Evolutionary conservation across 345 rosid species (phyloP), one percentile per base, ranked within the genome.

Genomic region (Euphorbia lathyris): DNA sequence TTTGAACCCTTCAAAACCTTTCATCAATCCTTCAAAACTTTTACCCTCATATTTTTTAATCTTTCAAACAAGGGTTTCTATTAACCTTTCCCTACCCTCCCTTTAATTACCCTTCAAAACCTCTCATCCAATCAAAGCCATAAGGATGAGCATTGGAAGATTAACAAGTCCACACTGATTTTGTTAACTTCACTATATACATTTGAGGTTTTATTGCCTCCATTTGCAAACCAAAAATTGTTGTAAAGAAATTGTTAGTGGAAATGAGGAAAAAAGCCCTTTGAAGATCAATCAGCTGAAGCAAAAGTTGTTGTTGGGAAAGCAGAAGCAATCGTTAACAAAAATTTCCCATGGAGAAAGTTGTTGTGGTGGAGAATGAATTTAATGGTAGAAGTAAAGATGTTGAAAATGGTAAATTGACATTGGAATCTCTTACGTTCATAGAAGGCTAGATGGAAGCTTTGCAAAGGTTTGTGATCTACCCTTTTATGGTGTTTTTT

Each of bases 191-290:
- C 19, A 34, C 51, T 4, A 38, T 27, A 27, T 55, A 20, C 22
- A 32, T 3, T 48, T 47, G 43, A 42, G 34, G 13, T 58, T 36
- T 32, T 53, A n/a, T 67, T 45, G 43, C 38, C 57, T 32, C 55
- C 12, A 67, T n/a, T n/a, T n/a, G n/a, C n/a, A n/a, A n/a, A n/a
- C n/a, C n/a, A n/a, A n/a, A n/a, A n/a, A n/a, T n/a, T n/a, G n/a
- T 45, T 64, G 48, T 76, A 58, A 47, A 47, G 74, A 95, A 97
- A 98, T 97, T 29, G 86, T 93, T 77, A 88, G 84, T 73, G 97
- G 96, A 26, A 83, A 84, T 77, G 99, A 95, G 75, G 99, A 92
- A 71, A 95, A 95, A 78, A 92, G 99, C 86, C 88, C n/a, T n/a
- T 95, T 68, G 93, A 95, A 78, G 98, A 95, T 84, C 99, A 95